These are phyloP conservation scores for Geotrichum phurueaensis DNA, from an alignment of 1,139 yeast species.

Conservation along the genomic window DNA sequence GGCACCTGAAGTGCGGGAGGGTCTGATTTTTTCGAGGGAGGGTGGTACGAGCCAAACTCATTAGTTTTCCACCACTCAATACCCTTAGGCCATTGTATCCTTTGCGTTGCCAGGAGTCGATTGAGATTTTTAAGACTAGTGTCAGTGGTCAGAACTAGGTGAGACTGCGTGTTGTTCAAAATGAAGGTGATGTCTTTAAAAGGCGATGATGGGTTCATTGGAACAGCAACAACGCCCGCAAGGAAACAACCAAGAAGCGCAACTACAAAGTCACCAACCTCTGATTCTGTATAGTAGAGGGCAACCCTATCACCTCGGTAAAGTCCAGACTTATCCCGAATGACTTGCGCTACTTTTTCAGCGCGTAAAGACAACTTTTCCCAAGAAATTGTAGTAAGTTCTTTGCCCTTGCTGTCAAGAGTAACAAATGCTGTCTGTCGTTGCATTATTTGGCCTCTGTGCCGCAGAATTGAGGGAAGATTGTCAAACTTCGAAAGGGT, in stretches of 20 bases:
- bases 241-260: constrained; percentile 88
- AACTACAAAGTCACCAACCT: constrained; percentile 76
- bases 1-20: constrained; percentile 64
- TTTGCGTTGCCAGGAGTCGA: constrained; percentile 44
- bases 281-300: constrained; percentile 75
- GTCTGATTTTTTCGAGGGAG: constrained; percentile 51
- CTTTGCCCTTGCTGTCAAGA: constrained; percentile 77
- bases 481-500: constrained; percentile 45
- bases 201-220: constrained; percentile 65
- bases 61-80: constrained; percentile 78
- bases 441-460: constrained; percentile 61
- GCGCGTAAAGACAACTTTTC: constrained; percentile 79
- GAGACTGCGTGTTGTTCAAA: constrained; percentile 68
- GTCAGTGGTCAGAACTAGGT: constrained; percentile 76
- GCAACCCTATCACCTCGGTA: constrained; percentile 81
- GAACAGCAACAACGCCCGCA: constrained; percentile 93
- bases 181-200: constrained; percentile 69
- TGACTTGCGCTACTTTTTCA: constrained; percentile 83
- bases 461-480: constrained; percentile 64
- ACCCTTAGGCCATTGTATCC: constrained; percentile 51
- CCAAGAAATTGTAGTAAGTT: constrained; percentile 73
- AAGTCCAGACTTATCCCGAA: constrained; percentile 64
- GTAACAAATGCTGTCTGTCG: constrained; percentile 66
- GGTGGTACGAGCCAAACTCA: constrained; percentile 70
- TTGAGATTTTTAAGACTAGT: constrained; percentile 67